Evolutionary conservation across 768 basidiomycete genomes (phyloP).

Genomic region (Amanita rubescens): DNA sequence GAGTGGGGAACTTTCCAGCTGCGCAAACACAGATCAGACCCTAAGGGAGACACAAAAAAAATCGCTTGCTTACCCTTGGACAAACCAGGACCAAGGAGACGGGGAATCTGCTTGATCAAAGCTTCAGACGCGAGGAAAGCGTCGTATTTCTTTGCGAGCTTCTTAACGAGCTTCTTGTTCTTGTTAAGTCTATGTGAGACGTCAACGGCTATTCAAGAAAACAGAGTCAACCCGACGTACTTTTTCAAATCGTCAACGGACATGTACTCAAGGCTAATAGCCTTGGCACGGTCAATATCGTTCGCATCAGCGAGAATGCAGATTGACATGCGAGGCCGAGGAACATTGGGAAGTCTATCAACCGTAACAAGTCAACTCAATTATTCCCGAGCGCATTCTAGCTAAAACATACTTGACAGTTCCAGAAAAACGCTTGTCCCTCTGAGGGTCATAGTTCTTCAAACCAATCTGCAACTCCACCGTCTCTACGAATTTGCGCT

Average conservation of each 20-base stretch:
- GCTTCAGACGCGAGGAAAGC: conserved; percentile 97
- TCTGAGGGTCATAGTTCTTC: conserved; percentile 99
- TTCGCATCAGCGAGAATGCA: conserved; percentile 99
- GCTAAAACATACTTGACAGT: conserved; percentile 73
- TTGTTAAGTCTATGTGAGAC: conserved; percentile 87
- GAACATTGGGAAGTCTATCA: conserved; percentile 85
- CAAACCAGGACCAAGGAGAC: conserved; percentile 98
- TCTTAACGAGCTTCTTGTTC: conserved; percentile 99
- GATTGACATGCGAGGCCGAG: conserved; percentile 98
- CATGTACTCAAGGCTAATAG: conserved; percentile 98
- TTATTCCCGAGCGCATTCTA: neutral
- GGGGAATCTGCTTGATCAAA: conserved; percentile 99
- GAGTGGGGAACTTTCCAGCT: conserved; percentile 99
- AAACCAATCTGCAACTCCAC: conserved; percentile 95
- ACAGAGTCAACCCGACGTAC: conserved; percentile 34
- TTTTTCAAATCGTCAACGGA: conserved; percentile 99
- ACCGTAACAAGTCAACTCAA: conserved; percentile 7
- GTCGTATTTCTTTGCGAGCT: conserved; percentile 99
- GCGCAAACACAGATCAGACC: neutral
- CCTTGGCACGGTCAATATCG: conserved; percentile 98
- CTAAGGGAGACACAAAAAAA: conserved; percentile 13
- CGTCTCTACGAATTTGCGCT: conserved; percentile 92
- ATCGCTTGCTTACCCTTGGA: conserved; percentile 72
- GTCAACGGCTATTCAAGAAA: neutral
- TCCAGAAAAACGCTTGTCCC: conserved; percentile 99